These are phyloP conservation scores for Alternaria ventricosa DNA, from an alignment of 2,329 filamentous ascomycete species.

Conservation along the genomic window DNA sequence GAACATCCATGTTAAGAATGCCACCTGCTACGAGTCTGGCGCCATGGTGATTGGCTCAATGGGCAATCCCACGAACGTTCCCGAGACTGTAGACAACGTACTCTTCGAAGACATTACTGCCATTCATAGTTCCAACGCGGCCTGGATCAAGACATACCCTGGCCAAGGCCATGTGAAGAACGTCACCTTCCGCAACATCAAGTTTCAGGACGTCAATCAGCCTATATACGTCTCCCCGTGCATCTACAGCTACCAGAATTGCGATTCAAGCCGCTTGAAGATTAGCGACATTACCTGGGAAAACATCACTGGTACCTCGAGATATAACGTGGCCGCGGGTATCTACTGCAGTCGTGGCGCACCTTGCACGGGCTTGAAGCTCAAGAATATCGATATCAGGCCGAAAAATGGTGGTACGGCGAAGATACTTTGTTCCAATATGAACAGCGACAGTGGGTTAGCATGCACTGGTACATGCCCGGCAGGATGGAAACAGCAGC, in stretches of 20 bases:
- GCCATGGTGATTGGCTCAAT: conserved; percentile 66
- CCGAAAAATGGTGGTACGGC: conserved; percentile 32
- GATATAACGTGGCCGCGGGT: conserved; percentile 53
- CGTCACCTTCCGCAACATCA: conserved; percentile 53
- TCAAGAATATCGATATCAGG: conserved; percentile 56
- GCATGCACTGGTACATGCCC: conserved; percentile 36
- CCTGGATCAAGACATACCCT: conserved; percentile 42
- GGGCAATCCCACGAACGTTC: conserved; percentile 63
- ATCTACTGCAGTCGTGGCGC: conserved; percentile 49
- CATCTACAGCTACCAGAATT: conserved; percentile 50
- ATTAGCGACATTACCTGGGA: conserved; percentile 58
- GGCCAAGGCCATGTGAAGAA: conserved; percentile 53
- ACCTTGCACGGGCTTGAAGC: conserved; percentile 54
- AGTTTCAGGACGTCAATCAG: conserved; percentile 52
- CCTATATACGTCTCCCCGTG: conserved; percentile 58
- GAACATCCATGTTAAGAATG: conserved; percentile 64
- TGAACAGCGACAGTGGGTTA: conserved; percentile 35
- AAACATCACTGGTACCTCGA: conserved; percentile 56
- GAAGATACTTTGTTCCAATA: conserved; percentile 34
- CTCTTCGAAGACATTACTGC: conserved; percentile 46
- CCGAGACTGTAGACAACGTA: conserved; percentile 62
- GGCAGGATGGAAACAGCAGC: conserved; percentile 31
- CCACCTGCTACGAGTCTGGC: conserved; percentile 67
- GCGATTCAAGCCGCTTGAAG: conserved; percentile 31
- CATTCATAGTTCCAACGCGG: conserved; percentile 34